Evolutionary conservation across 306 rosid genomes (phyloP).

Genomic region (Pyrus betulifolia): DNA sequence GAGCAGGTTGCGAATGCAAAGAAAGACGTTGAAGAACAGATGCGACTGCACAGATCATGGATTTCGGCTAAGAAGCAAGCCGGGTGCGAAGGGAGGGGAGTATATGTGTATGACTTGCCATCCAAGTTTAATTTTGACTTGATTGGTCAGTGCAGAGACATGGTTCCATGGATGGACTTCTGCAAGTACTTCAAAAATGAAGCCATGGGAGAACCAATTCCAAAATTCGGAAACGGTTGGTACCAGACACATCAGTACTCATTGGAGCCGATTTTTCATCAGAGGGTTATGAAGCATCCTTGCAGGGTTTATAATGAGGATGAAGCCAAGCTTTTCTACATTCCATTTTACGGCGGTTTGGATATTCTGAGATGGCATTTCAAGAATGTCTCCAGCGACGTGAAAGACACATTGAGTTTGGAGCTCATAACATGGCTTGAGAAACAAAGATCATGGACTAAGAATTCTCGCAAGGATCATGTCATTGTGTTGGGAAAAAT

Average conservation of each 20-base stretch:
- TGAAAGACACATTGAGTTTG: conserved; percentile 47
- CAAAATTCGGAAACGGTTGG: conserved; percentile 60
- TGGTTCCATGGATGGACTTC: conserved; percentile 58
- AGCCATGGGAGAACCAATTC: conserved; percentile 49
- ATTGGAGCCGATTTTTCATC: conserved; percentile 63
- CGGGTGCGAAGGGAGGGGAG: conserved; percentile 45
- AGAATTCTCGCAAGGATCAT: conserved; percentile 58
- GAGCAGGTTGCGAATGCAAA: conserved; percentile 34
- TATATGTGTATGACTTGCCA: conserved; percentile 67
- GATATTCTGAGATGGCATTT: conserved; percentile 70
- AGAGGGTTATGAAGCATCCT: conserved; percentile 50
- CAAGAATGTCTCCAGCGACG: conserved; percentile 60
- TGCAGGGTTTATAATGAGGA: conserved; percentile 49
- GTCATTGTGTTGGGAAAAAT: conserved; percentile 68
- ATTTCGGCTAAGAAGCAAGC: conserved; percentile 23
- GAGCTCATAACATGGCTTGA: conserved; percentile 58
- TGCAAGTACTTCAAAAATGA: conserved; percentile 48
- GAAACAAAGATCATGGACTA: conserved; percentile 38
- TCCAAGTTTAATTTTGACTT: conserved; percentile 64
- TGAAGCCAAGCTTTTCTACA: conserved; percentile 58
- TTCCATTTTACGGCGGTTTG: conserved; percentile 67
- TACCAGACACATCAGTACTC: conserved; percentile 66
- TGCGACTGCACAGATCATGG: conserved; percentile 57
- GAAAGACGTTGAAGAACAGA: conserved; percentile 44
- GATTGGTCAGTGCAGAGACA: conserved; percentile 54